A percentile compares a stretch with the other conserved stretches of the same genome.
These are phyloP conservation scores for Pythium myriotylum DNA, from an alignment of 352 stramenopile species.

Conservation along the genomic window DNA sequence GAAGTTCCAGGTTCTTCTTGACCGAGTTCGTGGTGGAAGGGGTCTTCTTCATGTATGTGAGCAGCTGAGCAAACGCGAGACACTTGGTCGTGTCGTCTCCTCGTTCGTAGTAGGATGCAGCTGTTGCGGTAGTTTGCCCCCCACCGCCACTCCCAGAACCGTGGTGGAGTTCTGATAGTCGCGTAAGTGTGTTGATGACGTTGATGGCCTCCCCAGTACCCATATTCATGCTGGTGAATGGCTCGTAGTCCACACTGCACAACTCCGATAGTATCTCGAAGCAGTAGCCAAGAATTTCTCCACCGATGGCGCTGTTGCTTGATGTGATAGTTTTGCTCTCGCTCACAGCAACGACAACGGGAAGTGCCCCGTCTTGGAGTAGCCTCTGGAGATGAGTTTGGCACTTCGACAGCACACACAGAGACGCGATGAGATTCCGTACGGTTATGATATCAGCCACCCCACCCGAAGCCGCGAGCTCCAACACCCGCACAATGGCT, in stretches of 20 bases:
- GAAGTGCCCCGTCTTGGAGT: slow-evolving; percentile 55
- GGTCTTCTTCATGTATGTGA: slow-evolving; percentile 67
- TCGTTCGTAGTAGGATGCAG: slow-evolving; percentile 45
- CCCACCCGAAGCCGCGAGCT: slow-evolving; percentile 9
- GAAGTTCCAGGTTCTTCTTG: slow-evolving; percentile 73
- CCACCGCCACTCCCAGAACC: not conserved
- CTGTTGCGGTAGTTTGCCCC: not conserved
- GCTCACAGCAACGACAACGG: slow-evolving; percentile 51
- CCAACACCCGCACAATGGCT: slow-evolving; percentile 56
- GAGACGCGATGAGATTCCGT: slow-evolving; percentile 52
- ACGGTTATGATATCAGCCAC: slow-evolving; percentile 33
- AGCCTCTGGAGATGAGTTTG: slow-evolving; percentile 41
- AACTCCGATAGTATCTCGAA: slow-evolving; percentile 81
- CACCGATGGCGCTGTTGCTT: not conserved
- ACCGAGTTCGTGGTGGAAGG: slow-evolving; percentile 42
- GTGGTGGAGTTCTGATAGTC: slow-evolving; percentile 60
- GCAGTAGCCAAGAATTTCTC: slow-evolving; percentile 48
- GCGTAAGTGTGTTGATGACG: slow-evolving; percentile 69
- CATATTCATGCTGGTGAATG: slow-evolving; percentile 22
- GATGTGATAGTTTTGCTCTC: slow-evolving; percentile 29
- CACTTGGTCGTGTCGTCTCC: slow-evolving; percentile 29
- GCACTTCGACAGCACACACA: slow-evolving; percentile 55
- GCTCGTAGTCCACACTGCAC: slow-evolving; percentile 62
- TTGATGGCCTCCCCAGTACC: slow-evolving; percentile 51
- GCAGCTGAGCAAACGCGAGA: slow-evolving; percentile 42